Conservation (phyloP, 2,329 filamentous ascomycete species). For the Trichoderma sp. region DNA sequence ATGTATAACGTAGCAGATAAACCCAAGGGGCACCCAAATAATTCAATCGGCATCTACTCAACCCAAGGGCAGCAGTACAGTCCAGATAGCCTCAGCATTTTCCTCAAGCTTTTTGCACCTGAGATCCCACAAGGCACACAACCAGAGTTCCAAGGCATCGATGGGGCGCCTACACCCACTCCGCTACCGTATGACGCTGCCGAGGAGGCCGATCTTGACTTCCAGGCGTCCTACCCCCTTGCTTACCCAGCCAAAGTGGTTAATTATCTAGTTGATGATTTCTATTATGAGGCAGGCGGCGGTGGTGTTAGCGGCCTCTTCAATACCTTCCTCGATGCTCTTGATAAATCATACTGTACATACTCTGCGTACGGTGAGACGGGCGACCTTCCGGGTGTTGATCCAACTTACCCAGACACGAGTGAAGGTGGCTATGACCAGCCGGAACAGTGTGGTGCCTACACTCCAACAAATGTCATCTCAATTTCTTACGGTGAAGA, state of each 20-base stretch:
- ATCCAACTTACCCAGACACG: conserved; percentile 25
- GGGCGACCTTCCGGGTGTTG: conserved; percentile 28
- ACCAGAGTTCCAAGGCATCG: conserved; percentile 15
- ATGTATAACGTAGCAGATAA: conserved; percentile 36
- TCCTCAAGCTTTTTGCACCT: conserved; percentile 40
- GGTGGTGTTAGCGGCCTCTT: conserved; percentile 28
- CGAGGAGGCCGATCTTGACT: conserved; percentile 48
- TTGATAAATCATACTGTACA: conserved; percentile 43
- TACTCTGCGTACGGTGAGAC: conserved; percentile 30
- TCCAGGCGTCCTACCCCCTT: conserved; percentile 45
- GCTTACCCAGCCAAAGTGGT: conserved; percentile 50
- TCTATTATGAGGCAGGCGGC: neutral
- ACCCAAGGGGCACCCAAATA: conserved; percentile 28
- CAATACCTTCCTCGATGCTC: conserved; percentile 40
- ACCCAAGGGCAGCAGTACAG: conserved; percentile 51
- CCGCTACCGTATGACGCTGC: conserved; percentile 28
- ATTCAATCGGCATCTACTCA: conserved; percentile 48
- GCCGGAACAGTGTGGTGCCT: conserved; percentile 43
- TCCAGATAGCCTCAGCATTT: conserved; percentile 45
- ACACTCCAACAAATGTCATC: conserved; percentile 48
- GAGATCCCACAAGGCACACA: conserved; percentile 18
- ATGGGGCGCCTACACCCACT: conserved; percentile 18
- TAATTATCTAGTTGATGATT: conserved; percentile 36
- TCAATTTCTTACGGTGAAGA: conserved; percentile 53
- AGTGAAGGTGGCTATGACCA: conserved; percentile 40